phyloP scores from a whole-genome alignment of 1,284 basidiomycete species.

The Wallemia mellicola region DNA sequence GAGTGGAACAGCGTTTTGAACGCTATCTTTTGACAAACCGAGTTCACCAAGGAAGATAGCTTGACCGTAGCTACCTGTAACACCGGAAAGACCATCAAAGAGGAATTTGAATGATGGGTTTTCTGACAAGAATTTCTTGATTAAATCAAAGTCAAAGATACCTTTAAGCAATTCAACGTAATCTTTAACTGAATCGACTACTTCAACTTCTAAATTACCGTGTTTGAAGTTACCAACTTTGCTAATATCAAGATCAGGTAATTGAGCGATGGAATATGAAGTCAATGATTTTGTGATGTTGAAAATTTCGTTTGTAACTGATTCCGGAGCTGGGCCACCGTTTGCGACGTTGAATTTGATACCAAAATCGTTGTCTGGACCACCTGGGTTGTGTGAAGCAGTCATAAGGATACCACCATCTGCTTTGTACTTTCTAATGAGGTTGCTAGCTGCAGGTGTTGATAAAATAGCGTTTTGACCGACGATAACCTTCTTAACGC shows the following conservation, averaged over 20 bases:
- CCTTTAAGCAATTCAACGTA: conserved; percentile 54
- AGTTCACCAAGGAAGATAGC: conserved; percentile 65
- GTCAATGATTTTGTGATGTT: conserved; percentile 63
- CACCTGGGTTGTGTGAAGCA: conserved; percentile 94
- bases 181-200: conserved; percentile 82
- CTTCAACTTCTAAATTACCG: conserved; percentile 53
- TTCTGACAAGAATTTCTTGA: conserved; percentile 59
- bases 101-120: conserved; percentile 43
- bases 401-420: conserved; percentile 90
- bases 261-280: conserved; percentile 58
- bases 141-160: conserved; percentile 84
- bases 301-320: conserved; percentile 74
- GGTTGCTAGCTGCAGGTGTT: conserved; percentile 81
- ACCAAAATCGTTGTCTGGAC: conserved; percentile 88
- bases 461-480: conserved; percentile 76
- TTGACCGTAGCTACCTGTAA: conserved; percentile 83
- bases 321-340: conserved; percentile 85
- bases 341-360: conserved; percentile 98
- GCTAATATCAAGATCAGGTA: conserved; percentile 50
- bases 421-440: conserved; percentile 85
- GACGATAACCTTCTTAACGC: conserved; percentile 60
- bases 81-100: conserved; percentile 87
- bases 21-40: conserved; percentile 42
- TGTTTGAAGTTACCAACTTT: conserved; percentile 50
- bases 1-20: conserved; percentile 71